Base-by-base conservation (phyloP, 1,284 basidiomycete genomes). In the Ganoderma boninense region DNA sequence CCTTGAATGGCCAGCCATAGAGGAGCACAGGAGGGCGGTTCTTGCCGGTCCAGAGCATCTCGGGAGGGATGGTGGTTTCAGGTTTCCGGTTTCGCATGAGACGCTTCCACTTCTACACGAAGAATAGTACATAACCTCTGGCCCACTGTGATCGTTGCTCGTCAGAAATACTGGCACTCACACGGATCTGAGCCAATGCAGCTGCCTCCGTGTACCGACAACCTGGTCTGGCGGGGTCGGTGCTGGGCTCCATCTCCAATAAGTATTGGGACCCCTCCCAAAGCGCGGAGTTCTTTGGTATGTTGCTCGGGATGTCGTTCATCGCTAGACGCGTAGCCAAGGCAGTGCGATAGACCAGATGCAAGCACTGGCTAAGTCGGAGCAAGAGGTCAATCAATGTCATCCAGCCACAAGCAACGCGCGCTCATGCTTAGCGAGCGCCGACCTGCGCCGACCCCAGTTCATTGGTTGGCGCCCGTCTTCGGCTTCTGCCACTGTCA, bases 101-200 rank as follows among this genome's bases (percentile, higher is more conserved):
- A n/a, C 56, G 44, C 16, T 38, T 29, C 65, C 65, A 66, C 32
- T 61, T 66, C 65, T 66, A 23, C 32, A n/a, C n/a, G n/a, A n/a
- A n/a, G n/a, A n/a, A n/a, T n/a, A n/a, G n/a, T n/a, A n/a, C n/a
- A n/a, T n/a, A n/a, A n/a, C n/a, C n/a, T n/a, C n/a, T n/a, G n/a
- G n/a, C n/a, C n/a, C n/a, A n/a, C n/a, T n/a, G n/a, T n/a, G n/a
- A n/a, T n/a, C n/a, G n/a, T n/a, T n/a, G 20, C n/a, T 8, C 20
- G n/a, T 46, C 44, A 46, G 44, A n/a, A 18, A 20, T 2, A 4
- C 14, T 56, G 2, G 6, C 10, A 7, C 54, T 4, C 14, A 56
- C 54, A 13, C 16, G 11, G 6, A 32, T 7, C 16, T 56, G 29
- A 56, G 54, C 54, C 54, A 32, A 32, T 4, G 29, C 29, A 0